A percentile compares a stretch with the other conserved stretches of the same genome.
These are phyloP conservation scores for Metschnikowia colocasiae DNA, from an alignment of 805 yeast species.

Conservation along the genomic window DNA sequence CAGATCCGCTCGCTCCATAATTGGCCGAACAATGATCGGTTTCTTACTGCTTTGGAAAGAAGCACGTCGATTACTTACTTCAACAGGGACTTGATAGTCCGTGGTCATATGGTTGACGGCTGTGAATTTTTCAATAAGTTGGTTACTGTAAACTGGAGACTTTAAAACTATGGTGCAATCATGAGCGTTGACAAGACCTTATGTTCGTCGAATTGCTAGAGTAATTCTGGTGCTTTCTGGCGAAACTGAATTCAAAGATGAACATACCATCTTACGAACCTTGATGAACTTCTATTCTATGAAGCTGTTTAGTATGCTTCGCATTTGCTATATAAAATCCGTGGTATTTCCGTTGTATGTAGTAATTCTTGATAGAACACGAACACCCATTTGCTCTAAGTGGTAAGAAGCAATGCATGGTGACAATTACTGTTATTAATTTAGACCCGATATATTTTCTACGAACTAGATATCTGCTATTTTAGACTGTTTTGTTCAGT, in stretches of 20 bases:
- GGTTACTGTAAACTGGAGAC: constrained; percentile 77
- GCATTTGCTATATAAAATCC: constrained; percentile 2
- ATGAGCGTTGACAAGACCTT: constrained; percentile 67
- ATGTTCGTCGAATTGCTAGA: constrained; percentile 67
- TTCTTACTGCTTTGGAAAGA: constrained; percentile 70
- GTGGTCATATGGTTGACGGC: constrained; percentile 91
- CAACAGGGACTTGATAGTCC: constrained; percentile 69
- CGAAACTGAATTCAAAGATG: constrained; percentile 1
- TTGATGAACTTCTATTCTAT: constrained; percentile 3
- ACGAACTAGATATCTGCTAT: constrained; percentile 1
- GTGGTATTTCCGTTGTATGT: constrained; percentile 1
- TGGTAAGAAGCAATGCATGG: too few species aligned
- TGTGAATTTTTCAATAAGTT: constrained; percentile 76
- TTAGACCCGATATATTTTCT: too few species aligned
- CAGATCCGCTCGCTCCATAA: constrained; percentile 36
- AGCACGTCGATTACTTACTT: constrained; percentile 70
- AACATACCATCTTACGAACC: constrained; percentile 4
- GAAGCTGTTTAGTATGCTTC: not conserved
- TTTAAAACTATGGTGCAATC: constrained; percentile 78
- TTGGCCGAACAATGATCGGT: constrained; percentile 81
- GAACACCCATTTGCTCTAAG: too few species aligned
- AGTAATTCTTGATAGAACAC: not conserved
- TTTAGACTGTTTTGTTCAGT: constrained; percentile 15
- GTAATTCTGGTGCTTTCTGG: constrained; percentile 4
- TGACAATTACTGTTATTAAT: too few species aligned